Conservation (phyloP, 768 basidiomycete genomes). For the Favolaschia claudopus region DNA sequence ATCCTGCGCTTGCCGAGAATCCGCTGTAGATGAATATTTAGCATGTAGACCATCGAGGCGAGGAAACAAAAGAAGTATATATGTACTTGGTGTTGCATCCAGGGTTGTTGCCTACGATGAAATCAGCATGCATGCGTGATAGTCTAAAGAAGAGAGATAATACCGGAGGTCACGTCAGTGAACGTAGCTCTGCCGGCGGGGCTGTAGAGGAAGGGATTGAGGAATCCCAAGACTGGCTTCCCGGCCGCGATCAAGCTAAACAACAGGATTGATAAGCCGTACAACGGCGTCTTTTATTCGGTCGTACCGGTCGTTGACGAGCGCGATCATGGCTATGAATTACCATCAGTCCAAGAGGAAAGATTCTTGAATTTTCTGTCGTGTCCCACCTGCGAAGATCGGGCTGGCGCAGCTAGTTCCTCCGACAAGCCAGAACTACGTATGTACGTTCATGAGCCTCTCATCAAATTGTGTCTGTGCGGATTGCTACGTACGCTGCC, state of each 20-base stretch:
- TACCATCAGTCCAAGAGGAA: no score
- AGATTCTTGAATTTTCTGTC: no score
- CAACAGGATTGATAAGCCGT: no score
- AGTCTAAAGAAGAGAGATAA: neutral
- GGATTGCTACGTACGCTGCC: neutral
- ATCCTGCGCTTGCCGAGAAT: conserved; percentile 39
- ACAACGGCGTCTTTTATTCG: no score
- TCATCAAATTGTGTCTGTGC: neutral
- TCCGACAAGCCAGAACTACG: conserved; percentile 26
- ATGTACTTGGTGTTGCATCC: conserved; percentile 13
- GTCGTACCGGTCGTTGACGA: conserved; percentile 55
- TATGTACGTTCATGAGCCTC: no score
- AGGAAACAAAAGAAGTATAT: no score
- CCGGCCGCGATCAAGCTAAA: conserved; percentile 40
- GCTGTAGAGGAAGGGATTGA: conserved; percentile 51
- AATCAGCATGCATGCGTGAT: neutral
- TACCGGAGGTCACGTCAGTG: conserved; percentile 10
- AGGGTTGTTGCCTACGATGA: conserved; percentile 6
- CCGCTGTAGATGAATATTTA: conserved; percentile 28
- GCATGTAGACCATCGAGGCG: neutral
- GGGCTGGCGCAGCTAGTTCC: conserved; percentile 57
- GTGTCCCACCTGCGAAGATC: conserved; percentile 52
- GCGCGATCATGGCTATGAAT: conserved; percentile 49
- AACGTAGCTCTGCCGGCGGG: conserved; percentile 14
- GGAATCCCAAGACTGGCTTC: conserved; percentile 44